phyloP scores from a whole-genome alignment of 163 green algal species.

The Prototheca cutis region DNA sequence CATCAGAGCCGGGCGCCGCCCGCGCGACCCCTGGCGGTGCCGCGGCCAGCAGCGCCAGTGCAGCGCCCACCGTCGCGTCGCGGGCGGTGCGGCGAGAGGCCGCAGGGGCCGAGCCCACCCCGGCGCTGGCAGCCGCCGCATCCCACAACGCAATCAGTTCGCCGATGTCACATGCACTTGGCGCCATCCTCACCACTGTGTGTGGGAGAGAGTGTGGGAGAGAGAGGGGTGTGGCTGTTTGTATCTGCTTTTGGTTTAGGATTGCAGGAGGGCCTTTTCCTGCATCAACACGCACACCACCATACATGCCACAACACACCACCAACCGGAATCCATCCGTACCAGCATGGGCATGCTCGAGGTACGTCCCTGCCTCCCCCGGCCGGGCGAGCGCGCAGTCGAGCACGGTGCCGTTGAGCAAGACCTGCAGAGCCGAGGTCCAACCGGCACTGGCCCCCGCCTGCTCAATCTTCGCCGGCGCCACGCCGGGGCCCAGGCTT shows the following conservation, averaged over 20 bases:
- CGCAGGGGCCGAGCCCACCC: neutral
- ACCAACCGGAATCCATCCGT: too few species aligned
- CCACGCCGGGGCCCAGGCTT: slow-evolving; percentile 20
- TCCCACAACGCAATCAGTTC: slow-evolving; percentile 27
- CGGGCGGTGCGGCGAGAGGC: slow-evolving; percentile 6
- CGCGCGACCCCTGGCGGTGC: slow-evolving; percentile 28
- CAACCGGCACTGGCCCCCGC: neutral
- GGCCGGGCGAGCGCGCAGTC: slow-evolving; percentile 20
- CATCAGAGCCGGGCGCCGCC: neutral
- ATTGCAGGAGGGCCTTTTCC: too few species aligned
- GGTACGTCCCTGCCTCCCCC: slow-evolving; percentile 9
- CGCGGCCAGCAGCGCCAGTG: slow-evolving; percentile 35
- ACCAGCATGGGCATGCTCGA: slow-evolving; percentile 20
- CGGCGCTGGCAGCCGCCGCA: slow-evolving; percentile 4
- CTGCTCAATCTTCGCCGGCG: slow-evolving; percentile 19
- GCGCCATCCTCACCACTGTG: slow-evolving; percentile 38
- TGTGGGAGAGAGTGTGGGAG: too few species aligned
- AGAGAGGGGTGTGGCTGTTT: too few species aligned
- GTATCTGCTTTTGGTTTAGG: too few species aligned
- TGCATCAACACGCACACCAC: too few species aligned
- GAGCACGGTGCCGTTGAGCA: slow-evolving; percentile 12
- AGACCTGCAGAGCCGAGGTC: neutral
- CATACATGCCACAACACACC: too few species aligned
- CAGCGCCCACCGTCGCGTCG: slow-evolving; percentile 36
- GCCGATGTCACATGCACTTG: slow-evolving; percentile 34